Percentiles rank a stretch among this genome's conserved stretches.
These are phyloP conservation scores for Russula foetens DNA, from an alignment of 768 basidiomycete species.

Conservation along the genomic window DNA sequence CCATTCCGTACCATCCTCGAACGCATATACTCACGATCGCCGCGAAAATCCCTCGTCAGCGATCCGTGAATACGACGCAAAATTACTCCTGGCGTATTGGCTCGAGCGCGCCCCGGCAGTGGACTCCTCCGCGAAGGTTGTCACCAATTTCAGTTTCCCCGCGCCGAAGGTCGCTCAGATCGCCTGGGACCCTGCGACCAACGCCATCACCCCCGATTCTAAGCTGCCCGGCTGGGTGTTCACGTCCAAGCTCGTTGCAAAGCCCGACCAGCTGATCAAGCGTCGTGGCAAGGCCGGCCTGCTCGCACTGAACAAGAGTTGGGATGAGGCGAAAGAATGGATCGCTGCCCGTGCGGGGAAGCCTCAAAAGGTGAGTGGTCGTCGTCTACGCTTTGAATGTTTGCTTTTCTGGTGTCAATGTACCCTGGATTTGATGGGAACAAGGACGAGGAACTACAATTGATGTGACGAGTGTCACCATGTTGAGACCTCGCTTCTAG, in stretches of 20 bases:
- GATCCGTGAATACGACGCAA: constrained; percentile 98
- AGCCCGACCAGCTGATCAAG: constrained; percentile 99
- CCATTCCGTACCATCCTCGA: neutral
- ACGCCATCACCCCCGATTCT: constrained; percentile 48
- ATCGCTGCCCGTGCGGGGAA: constrained; percentile 85
- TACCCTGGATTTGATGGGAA: neutral
- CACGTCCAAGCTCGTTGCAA: constrained; percentile 83
- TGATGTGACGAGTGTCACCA: neutral
- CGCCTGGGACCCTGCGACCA: constrained; percentile 71
- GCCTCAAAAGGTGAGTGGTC: constrained; percentile 64
- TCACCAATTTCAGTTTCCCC: constrained; percentile 56
- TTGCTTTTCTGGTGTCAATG: neutral
- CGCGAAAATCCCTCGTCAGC: constrained; percentile 30
- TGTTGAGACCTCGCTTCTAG: neutral
- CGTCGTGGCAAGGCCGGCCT: constrained; percentile 97
- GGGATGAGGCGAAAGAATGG: constrained; percentile 84
- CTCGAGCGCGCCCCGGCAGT: constrained; percentile 82
- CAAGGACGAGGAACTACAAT: constrained; percentile 8
- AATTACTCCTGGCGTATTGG: constrained; percentile 97
- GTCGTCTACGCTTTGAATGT: neutral
- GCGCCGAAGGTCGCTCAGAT: constrained; percentile 77
- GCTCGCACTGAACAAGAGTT: constrained; percentile 87
- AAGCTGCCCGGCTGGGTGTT: constrained; percentile 75
- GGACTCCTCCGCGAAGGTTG: constrained; percentile 47
- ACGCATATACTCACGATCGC: constrained; percentile 10